phyloP scores from a whole-genome alignment of 768 basidiomycete species.

The Amylocystis lapponica region DNA sequence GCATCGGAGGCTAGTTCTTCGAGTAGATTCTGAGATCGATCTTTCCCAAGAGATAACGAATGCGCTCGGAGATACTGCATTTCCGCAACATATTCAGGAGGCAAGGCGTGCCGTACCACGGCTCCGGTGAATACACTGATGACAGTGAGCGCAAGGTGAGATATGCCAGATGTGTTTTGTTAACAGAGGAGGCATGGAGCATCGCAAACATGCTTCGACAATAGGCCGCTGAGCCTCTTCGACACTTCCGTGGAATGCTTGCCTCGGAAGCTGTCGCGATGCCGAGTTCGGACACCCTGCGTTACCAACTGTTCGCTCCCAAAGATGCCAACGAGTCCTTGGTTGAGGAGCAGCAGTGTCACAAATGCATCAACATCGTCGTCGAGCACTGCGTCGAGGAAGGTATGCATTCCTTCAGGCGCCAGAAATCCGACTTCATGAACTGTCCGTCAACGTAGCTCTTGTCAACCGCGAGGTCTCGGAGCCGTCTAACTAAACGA shows the following conservation, averaged over 20 bases:
- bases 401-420: slow-evolving; percentile 75
- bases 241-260: no score
- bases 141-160: slow-evolving; percentile 55
- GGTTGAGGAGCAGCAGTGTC: slow-evolving; percentile 49
- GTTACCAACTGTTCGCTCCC: slow-evolving; percentile 37
- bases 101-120: slow-evolving; percentile 25
- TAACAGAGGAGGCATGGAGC: slow-evolving; percentile 45
- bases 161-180: slow-evolving; percentile 54
- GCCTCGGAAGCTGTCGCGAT: slow-evolving; percentile 8
- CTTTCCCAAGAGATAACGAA: slow-evolving; percentile 10
- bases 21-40: slow-evolving; percentile 31
- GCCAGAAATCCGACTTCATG: slow-evolving; percentile 69
- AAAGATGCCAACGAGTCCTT: slow-evolving; percentile 59
- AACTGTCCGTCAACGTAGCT: slow-evolving; percentile 41
- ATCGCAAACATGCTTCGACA: slow-evolving; percentile 53
- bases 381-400: slow-evolving; percentile 43
- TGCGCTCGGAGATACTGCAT: slow-evolving; percentile 22
- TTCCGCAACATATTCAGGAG: slow-evolving; percentile 20
- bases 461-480: slow-evolving; percentile 32
- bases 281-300: slow-evolving; percentile 40
- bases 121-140: slow-evolving; percentile 33
- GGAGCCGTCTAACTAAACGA: slow-evolving; percentile 62
- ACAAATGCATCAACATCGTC: slow-evolving; percentile 73
- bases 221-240: no score
- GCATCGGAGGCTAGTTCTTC: slow-evolving; percentile 30